These are phyloP conservation scores for Kernera saxatilis DNA, from an alignment of 345 rosid genomes.

Conservation along the genomic window DNA sequence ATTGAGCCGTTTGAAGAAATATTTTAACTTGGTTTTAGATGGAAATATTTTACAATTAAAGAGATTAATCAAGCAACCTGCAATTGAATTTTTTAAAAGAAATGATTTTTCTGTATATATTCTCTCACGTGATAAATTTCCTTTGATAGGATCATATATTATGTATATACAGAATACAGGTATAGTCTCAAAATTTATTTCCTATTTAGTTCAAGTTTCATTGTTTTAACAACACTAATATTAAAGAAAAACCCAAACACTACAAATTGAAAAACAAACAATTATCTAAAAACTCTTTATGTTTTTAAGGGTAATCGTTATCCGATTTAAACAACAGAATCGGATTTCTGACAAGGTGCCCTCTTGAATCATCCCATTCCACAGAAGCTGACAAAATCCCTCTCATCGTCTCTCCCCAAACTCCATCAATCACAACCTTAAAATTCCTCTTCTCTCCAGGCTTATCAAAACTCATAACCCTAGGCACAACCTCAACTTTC, in stretches of 20 bases:
- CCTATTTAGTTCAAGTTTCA: too few relatives aligned
- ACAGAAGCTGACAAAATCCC: conserved; percentile 44
- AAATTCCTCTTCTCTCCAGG: conserved; percentile 35
- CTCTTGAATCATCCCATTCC: conserved; percentile 53
- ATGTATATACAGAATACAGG: too few relatives aligned
- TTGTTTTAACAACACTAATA: not conserved
- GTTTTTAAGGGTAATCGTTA: not conserved
- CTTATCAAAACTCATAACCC: conserved; percentile 33
- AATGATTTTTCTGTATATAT: too few relatives aligned
- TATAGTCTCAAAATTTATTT: too few relatives aligned
- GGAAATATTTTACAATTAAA: too few relatives aligned
- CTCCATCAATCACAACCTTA: conserved; percentile 54
- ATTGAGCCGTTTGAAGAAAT: too few relatives aligned
- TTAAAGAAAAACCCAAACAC: not conserved
- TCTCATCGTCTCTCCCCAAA: conserved; percentile 4
- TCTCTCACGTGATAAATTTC: too few relatives aligned
- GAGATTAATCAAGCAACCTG: too few relatives aligned
- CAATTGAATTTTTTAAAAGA: too few relatives aligned
- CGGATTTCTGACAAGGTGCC: conserved; percentile 50
- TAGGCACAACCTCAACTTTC: conserved; percentile 48
- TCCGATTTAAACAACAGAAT: conserved; percentile 38
- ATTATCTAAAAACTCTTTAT: not conserved
- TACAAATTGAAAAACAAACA: not conserved
- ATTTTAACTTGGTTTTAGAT: too few relatives aligned
- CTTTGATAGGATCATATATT: too few relatives aligned